phyloP scores from a whole-genome alignment of 2,329 filamentous ascomycete species.

The Onygenales sp. region DNA sequence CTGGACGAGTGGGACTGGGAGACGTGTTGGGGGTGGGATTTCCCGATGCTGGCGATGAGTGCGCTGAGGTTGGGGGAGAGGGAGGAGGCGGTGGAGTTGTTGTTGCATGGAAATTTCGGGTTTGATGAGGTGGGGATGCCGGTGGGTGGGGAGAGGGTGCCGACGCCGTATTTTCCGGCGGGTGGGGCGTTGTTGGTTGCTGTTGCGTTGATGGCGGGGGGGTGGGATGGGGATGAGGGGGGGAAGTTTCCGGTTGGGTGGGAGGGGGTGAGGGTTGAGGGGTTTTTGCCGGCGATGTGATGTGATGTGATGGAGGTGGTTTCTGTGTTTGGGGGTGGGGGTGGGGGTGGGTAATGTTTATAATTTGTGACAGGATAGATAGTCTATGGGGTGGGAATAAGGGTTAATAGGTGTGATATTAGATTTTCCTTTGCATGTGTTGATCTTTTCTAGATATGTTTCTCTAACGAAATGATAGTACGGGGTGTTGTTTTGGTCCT shows the following conservation, averaged over 20 bases:
- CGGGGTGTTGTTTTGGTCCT: too few species aligned
- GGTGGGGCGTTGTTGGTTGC: conserved; percentile 42
- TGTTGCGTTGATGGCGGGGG: conserved; percentile 48
- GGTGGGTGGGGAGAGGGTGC: conserved; percentile 42
- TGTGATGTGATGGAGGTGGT: not conserved
- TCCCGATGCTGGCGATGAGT: conserved; percentile 40
- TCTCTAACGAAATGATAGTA: too few species aligned
- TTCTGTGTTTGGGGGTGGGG: too few species aligned
- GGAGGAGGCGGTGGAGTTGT: conserved; percentile 31
- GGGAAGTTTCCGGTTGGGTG: conserved; percentile 40
- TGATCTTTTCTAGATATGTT: too few species aligned
- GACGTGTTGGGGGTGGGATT: conserved; percentile 39
- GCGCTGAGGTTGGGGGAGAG: conserved; percentile 33
- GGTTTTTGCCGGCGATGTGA: conserved; percentile 24
- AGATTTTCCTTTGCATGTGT: too few species aligned
- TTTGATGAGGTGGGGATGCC: conserved; percentile 52
- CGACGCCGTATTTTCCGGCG: conserved; percentile 50
- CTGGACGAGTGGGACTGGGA: conserved; percentile 33
- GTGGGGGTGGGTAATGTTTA: not conserved
- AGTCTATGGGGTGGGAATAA: too few species aligned
- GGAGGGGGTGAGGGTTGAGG: conserved; percentile 35
- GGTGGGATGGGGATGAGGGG: conserved; percentile 44
- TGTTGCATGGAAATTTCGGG: conserved; percentile 41
- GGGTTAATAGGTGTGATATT: too few species aligned
- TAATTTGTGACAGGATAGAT: too few species aligned